A percentile compares a stretch with the other conserved stretches of the same genome.
Evolutionary conservation across 805 yeast genomes (phyloP).

Genomic region (Zygotorulaspora danielsina): DNA sequence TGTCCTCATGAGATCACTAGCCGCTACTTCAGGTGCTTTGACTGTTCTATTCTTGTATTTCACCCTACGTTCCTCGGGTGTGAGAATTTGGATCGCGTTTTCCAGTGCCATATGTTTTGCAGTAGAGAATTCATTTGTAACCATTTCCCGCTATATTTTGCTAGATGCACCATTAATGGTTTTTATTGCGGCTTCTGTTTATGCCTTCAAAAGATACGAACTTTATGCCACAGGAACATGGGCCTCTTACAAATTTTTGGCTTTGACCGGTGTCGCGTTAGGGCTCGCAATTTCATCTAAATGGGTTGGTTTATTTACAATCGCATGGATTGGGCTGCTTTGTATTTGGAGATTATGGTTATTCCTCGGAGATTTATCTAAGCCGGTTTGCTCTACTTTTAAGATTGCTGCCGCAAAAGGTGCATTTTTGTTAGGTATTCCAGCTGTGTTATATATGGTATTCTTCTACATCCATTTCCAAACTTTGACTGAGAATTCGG

Average conservation of each 20-base stretch:
- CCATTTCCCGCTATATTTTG: slow-evolving; percentile 70
- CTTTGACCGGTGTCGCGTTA: slow-evolving; percentile 62
- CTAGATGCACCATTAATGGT: slow-evolving; percentile 73
- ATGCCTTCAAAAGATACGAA: slow-evolving; percentile 63
- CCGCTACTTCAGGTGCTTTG: slow-evolving; percentile 64
- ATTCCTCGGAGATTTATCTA: slow-evolving; percentile 62
- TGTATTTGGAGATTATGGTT: slow-evolving; percentile 67
- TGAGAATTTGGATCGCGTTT: slow-evolving; percentile 58
- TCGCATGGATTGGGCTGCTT: slow-evolving; percentile 68
- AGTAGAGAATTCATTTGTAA: slow-evolving; percentile 62
- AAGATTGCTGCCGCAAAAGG: slow-evolving; percentile 52
- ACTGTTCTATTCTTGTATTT: slow-evolving; percentile 62
- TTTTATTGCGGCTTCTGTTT: slow-evolving; percentile 69
- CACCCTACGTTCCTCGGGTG: slow-evolving; percentile 69
- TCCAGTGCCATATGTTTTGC: slow-evolving; percentile 52
- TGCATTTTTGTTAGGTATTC: slow-evolving; percentile 51
- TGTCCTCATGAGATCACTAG: slow-evolving; percentile 61
- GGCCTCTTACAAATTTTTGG: slow-evolving; percentile 54
- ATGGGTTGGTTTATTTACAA: slow-evolving; percentile 81
- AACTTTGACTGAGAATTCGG: slow-evolving; percentile 56
- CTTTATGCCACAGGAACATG: slow-evolving; percentile 55
- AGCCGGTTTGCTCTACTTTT: slow-evolving; percentile 42
- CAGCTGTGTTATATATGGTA: slow-evolving; percentile 49
- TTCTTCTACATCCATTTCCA: slow-evolving; percentile 64
- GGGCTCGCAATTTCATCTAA: slow-evolving; percentile 73